Conservation (phyloP, 1,284 basidiomycete genomes). For the Naganishia sp. region DNA sequence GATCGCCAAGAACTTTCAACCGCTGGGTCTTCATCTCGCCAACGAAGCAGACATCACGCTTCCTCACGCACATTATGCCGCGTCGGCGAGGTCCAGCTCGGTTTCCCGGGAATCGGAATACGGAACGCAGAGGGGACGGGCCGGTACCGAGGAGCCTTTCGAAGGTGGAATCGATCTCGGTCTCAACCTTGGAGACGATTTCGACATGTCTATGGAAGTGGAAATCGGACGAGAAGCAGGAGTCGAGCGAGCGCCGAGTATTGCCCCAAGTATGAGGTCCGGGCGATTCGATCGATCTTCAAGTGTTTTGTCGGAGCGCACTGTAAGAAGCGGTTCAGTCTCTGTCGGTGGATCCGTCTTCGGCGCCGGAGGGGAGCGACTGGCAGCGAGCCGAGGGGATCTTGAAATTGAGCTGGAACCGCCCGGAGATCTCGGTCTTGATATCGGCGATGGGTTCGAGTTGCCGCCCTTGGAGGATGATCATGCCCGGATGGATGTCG, state of each 20-base stretch:
- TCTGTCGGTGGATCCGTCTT: conserved; percentile 32
- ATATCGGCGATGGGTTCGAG: conserved; percentile 41
- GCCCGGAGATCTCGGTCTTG: conserved; percentile 52
- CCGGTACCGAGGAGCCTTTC: conserved; percentile 22
- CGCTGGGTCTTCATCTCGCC: conserved; percentile 75
- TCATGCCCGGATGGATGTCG: conserved; percentile 53
- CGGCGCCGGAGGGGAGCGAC: conserved; percentile 37
- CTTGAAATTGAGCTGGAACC: conserved; percentile 36
- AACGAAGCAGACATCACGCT: conserved; percentile 81
- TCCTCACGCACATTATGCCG: conserved; percentile 56
- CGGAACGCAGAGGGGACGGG: conserved; percentile 63
- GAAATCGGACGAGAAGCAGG: conserved; percentile 43
- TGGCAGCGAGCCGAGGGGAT: conserved; percentile 37
- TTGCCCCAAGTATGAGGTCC: conserved; percentile 19
- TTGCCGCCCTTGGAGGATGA: conserved; percentile 12
- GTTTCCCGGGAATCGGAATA: conserved; percentile 43
- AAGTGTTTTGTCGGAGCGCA: conserved; percentile 18
- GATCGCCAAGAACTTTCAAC: conserved; percentile 43
- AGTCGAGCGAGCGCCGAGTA: conserved; percentile 32
- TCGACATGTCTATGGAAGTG: conserved; percentile 49
- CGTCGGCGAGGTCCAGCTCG: conserved; percentile 44
- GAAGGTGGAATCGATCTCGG: conserved; percentile 46
- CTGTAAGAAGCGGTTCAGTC: conserved; percentile 11
- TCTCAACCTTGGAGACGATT: conserved; percentile 46
- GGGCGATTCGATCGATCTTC: conserved; percentile 10